Evolutionary conservation across 2,329 filamentous ascomycete genomes (phyloP).

Genomic region (Zelopaecilomyces penicillatus): DNA sequence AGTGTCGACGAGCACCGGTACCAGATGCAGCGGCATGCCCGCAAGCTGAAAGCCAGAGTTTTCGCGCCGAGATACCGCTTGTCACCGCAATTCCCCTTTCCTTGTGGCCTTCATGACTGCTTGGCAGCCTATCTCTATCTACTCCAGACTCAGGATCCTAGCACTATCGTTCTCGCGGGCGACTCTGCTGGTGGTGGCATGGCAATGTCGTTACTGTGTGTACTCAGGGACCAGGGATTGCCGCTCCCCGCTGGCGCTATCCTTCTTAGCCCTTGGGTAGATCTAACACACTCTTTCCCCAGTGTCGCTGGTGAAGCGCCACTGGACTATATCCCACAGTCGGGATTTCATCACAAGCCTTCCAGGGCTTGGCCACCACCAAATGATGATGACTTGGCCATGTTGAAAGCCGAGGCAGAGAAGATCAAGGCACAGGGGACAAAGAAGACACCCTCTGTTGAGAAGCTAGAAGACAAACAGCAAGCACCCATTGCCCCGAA

Average conservation of each 20-base stretch:
- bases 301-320: slow-evolving; percentile 67
- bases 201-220: slow-evolving; percentile 71
- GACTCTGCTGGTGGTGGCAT: slow-evolving; percentile 93
- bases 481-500: slow-evolving; percentile 24
- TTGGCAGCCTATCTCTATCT: slow-evolving; percentile 81
- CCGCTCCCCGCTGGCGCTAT: slow-evolving; percentile 84
- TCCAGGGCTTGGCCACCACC: slow-evolving; percentile 89
- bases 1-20: slow-evolving; percentile 97
- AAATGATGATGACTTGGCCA: slow-evolving; percentile 62
- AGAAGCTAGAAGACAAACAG: slow-evolving; percentile 23
- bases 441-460: slow-evolving; percentile 14
- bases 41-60: slow-evolving; percentile 84
- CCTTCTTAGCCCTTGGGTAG: slow-evolving; percentile 90
- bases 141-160: slow-evolving; percentile 65
- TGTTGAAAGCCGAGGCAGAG: slow-evolving; percentile 43
- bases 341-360: slow-evolving; percentile 85
- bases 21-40: slow-evolving; percentile 90
- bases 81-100: slow-evolving; percentile 90
- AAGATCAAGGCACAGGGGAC: slow-evolving; percentile 24
- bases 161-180: slow-evolving; percentile 77
- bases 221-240: slow-evolving; percentile 71
- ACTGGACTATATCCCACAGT: slow-evolving; percentile 78
- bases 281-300: slow-evolving; percentile 90
- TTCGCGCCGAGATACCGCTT: slow-evolving; percentile 83
- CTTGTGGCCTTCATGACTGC: slow-evolving; percentile 85